Evolutionary conservation across 2,329 filamentous ascomycete species (phyloP), one percentile per base, ranked within the genome.

Genomic region (Colletotrichum spaethianum): DNA sequence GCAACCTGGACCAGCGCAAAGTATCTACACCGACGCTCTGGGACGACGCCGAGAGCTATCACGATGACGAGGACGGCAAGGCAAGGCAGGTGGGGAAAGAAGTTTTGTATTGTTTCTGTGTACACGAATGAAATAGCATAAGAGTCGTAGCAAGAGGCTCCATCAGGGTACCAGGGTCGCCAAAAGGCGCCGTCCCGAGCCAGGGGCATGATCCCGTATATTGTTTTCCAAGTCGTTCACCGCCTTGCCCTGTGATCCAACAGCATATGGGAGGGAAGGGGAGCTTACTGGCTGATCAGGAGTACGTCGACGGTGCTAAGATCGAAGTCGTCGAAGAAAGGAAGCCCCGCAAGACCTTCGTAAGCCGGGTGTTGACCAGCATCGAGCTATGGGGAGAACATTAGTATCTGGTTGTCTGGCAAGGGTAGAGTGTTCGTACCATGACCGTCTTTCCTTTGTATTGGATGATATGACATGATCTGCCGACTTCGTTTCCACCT

Each of bases 361-460:
- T 98, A 98, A 11, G 94, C 96, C 62, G 96, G 95, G 82, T 99
- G 96, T 85, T 98, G 96, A 62, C 96, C 96, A 62, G 96, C 96
- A 85, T 99, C 96, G 77, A 99, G 94, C 94, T 97, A 18, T 18
- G 12, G 63, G 14, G 68, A 67, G 50, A n/a, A 33, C 28, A 62
- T 53, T 11, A 63, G 36, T 55, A 9, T 50, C 28, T 38, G 18
- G 26, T 28, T 26, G 18, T 62, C 12, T n/a, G 31, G 14, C 12
- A 44, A 33, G 5, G 31, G 33, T 1, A 8, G n/a, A n/a, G n/a
- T 28, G n/a, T 64, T 46, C 79, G 77, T 86, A 97, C 95, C 96
- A 99, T 99, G 76, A 99, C 94, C 7, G 96, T 98, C 84, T 99
- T 99, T 74, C 96, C 96, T 84, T 98, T 99, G 89, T 99, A 99